These are phyloP conservation scores for Alternaria panax DNA, from an alignment of 2,329 filamentous ascomycete genomes.

Conservation along the genomic window DNA sequence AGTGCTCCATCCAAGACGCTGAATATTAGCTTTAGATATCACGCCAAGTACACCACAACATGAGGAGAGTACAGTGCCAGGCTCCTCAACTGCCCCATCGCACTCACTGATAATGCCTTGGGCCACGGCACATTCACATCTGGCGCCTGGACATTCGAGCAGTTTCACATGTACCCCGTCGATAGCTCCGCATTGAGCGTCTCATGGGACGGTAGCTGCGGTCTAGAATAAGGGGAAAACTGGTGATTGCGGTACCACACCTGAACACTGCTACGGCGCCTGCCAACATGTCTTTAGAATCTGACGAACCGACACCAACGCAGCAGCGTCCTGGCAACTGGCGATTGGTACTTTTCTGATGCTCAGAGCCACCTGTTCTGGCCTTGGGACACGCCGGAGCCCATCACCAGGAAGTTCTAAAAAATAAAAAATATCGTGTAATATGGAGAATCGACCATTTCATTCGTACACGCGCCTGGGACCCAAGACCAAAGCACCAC, in stretches of 20 bases:
- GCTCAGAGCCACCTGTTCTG: conserved; percentile 67
- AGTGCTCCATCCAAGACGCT: conserved; percentile 65
- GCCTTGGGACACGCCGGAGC: conserved; percentile 72
- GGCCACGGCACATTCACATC: not conserved
- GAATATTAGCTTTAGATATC: conserved; percentile 73
- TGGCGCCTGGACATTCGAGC: not conserved
- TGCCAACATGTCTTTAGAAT: not conserved
- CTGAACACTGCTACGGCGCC: not conserved
- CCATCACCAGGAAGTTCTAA: conserved; percentile 69
- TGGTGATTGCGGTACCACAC: not conserved
- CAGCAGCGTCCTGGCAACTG: conserved; percentile 65
- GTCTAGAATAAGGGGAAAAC: not conserved
- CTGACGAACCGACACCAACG: not conserved
- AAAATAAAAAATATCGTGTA: too few relatives aligned
- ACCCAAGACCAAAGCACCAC: not conserved
- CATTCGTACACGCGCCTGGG: not conserved
- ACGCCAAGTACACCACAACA: conserved; percentile 71
- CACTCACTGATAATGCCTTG: not conserved
- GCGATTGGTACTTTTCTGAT: conserved; percentile 76
- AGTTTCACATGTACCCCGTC: not conserved
- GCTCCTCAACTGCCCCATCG: not conserved
- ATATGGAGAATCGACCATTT: not conserved
- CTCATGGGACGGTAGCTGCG: not conserved
- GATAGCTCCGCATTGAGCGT: not conserved
- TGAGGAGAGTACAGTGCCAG: conserved; percentile 30